Evolutionary conservation across 106 monocot genomes (phyloP), one percentile per base, ranked within the genome.

Genomic region (Alisma plantagoaquatica): DNA sequence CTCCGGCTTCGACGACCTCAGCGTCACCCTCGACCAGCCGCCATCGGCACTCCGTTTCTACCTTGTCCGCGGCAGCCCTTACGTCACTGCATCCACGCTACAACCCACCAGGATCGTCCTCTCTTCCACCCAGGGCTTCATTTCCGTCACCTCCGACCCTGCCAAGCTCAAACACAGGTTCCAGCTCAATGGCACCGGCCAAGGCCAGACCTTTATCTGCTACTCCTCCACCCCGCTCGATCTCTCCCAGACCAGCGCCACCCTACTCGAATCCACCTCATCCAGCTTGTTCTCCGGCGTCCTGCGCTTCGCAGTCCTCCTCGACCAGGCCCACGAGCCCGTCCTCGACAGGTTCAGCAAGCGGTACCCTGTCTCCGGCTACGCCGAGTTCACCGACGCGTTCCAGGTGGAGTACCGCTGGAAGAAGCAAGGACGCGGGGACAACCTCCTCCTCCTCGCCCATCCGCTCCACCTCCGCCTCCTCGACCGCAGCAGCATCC

Each of bases 31-130:
- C 38, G 94, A 94, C 41, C 46, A 84, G 23, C 75, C 77, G 0
- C 77, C n/a, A n/a, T n/a, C 83, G 2, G 63, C 75, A 18, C 84
- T 88, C 27, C 73, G 94, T 20, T 88, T 72, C 61, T 75, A 57
- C 64, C 77, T 94, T 41, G 88, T 81, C 54, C 73, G 94, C 29
- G 94, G 94, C 43, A 75, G 75, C 67, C 94, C 88, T 4, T 88
- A 70, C 68, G 38, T 88, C 58, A 81, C 84, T 38, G 46, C 53
- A 62, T 32, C 79, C 41, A 84, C 87, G 10, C 32, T 80, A n/a
- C n/a, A n/a, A n/a, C n/a, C n/a, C 23, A 28, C 49, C 21, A 22
- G n/a, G 7, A 18, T 88, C 51, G 57, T 64, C 35, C 51, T 84
- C 65, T 63, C 80, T 20, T 67, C 94, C 26, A 30, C 72, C 41